Conservation (phyloP, 805 yeast species). For the Ogataea henricii region DNA sequence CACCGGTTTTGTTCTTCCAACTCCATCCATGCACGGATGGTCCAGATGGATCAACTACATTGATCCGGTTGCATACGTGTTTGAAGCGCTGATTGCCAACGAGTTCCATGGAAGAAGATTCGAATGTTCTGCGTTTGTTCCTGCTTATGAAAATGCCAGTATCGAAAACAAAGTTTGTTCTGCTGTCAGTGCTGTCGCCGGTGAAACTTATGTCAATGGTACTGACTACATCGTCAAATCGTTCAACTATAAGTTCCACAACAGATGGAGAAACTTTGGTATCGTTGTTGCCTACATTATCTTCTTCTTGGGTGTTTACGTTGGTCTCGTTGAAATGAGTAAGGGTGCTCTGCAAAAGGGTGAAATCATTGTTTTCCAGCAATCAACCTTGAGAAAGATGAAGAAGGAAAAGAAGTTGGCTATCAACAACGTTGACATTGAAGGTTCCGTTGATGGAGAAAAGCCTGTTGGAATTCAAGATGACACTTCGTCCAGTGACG, state of each 20-base stretch:
- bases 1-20: slow-evolving; percentile 60
- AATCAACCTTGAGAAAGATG: slow-evolving; percentile 47
- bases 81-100: slow-evolving; percentile 59
- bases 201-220: slow-evolving; percentile 57
- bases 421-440: slow-evolving; percentile 29
- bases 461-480: slow-evolving; percentile 29
- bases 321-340: slow-evolving; percentile 56
- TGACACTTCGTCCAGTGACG: slow-evolving; percentile 27
- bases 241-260: slow-evolving; percentile 52
- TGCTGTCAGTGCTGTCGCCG: slow-evolving; percentile 60
- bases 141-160: slow-evolving; percentile 36
- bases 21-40: slow-evolving; percentile 59
- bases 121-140: slow-evolving; percentile 50
- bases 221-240: slow-evolving; percentile 52
- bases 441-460: slow-evolving; percentile 27
- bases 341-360: slow-evolving; percentile 70
- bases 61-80: slow-evolving; percentile 56
- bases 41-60: slow-evolving; percentile 62
- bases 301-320: slow-evolving; percentile 55
- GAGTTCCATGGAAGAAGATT: slow-evolving; percentile 53
- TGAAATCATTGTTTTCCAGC: slow-evolving; percentile 64
- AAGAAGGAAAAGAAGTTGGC: slow-evolving; percentile 41
- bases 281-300: slow-evolving; percentile 57
- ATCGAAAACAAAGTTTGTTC: slow-evolving; percentile 30
- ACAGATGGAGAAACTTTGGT: slow-evolving; percentile 84